These are phyloP conservation scores for Globisporangium middletonii DNA, from an alignment of 352 stramenopile genomes.

Conservation along the genomic window DNA sequence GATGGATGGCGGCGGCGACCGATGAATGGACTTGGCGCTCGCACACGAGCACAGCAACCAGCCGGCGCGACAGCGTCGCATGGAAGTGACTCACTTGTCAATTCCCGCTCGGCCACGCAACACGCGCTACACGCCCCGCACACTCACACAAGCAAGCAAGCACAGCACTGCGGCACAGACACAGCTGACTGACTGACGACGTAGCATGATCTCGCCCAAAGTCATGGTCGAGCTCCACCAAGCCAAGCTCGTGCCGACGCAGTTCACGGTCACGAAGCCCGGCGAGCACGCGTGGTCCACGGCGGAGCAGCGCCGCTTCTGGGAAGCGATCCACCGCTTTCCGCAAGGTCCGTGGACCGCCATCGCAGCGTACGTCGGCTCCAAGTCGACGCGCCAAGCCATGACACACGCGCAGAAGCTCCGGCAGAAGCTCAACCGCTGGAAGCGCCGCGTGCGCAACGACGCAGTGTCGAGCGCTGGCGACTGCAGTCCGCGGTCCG, in stretches of 20 bases:
- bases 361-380: slow-evolving; percentile 53
- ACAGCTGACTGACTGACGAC: background rate
- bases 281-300: slow-evolving; percentile 45
- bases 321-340: slow-evolving; percentile 52
- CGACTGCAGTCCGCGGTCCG: slow-evolving; percentile 10
- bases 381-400: slow-evolving; percentile 56
- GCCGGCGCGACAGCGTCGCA: no score
- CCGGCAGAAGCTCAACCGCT: slow-evolving; percentile 56
- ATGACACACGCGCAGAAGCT: slow-evolving; percentile 71
- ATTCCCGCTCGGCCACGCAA: background rate
- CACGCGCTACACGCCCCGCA: background rate
- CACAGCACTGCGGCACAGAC: background rate
- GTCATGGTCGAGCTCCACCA: slow-evolving; percentile 54
- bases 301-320: slow-evolving; percentile 42
- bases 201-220: slow-evolving; percentile 44
- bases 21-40: no score
- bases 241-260: slow-evolving; percentile 44
- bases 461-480: slow-evolving; percentile 1
- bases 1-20: no score
- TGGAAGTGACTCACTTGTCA: slow-evolving; percentile 2
- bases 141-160: background rate
- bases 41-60: no score
- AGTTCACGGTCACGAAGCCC: slow-evolving; percentile 51
- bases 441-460: slow-evolving; percentile 39
- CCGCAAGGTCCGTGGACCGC: slow-evolving; percentile 55